Evolutionary conservation across 208 protist species (phyloP).

Genomic region (Leptomonas seymouri): DNA sequence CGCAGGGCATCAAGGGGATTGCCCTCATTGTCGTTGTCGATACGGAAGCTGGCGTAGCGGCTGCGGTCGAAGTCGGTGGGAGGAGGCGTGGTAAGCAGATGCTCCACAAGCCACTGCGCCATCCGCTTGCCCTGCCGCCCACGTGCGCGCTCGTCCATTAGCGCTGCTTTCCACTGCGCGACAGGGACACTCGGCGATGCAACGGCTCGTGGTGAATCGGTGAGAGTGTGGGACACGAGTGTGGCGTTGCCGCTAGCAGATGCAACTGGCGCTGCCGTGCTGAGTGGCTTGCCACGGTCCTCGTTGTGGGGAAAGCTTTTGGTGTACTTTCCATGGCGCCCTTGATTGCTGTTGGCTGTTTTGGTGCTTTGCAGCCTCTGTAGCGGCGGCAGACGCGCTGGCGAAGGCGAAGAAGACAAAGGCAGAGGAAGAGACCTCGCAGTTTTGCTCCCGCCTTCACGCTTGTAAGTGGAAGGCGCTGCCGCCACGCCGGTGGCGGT

Average conservation of each 20-base stretch:
- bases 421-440: neutral
- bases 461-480: neutral
- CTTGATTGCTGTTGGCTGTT: neutral
- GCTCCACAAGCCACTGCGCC: constrained; percentile 22
- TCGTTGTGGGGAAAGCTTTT: neutral
- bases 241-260: neutral
- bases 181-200: neutral
- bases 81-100: constrained; percentile 8
- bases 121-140: constrained; percentile 18
- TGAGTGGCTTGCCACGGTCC: neutral
- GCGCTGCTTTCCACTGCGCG: constrained; percentile 18
- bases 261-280: too few relatives aligned
- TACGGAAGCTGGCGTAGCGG: neutral
- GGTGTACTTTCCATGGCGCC: constrained; percentile 4
- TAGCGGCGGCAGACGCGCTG: constrained; percentile 2
- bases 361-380: neutral
- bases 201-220: neutral
- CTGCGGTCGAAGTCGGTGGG: constrained; percentile 1
- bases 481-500: neutral
- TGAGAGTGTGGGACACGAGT: neutral
- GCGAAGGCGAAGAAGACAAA: neutral
- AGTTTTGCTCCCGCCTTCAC: neutral
- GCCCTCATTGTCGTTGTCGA: neutral
- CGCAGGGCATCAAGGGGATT: neutral
- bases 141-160: constrained; percentile 14